A percentile compares a stretch with the other conserved stretches of the same genome.
phyloP scores from a whole-genome alignment of 2,329 filamentous ascomycete genomes.

The Eutypa lata region DNA sequence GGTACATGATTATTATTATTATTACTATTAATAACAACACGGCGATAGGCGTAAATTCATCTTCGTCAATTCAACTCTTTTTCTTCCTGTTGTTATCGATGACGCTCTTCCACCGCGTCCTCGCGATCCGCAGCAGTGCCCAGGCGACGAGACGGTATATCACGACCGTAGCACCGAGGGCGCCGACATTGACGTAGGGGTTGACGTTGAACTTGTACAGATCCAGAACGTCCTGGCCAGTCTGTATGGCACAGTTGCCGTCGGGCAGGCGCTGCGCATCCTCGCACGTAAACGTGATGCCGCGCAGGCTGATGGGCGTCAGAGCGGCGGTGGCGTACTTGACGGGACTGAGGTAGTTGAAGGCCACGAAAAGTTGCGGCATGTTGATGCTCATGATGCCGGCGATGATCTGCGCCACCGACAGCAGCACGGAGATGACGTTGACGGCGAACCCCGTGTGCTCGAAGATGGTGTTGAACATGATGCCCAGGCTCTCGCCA shows the following conservation, averaged over 20 bases:
- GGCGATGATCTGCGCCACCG: constrained; percentile 67
- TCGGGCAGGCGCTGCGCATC: constrained; percentile 55
- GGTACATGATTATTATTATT: too few relatives aligned
- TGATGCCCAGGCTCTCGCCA: constrained; percentile 73
- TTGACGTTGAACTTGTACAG: constrained; percentile 65
- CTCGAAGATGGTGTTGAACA: constrained; percentile 73
- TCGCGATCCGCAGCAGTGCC: constrained; percentile 50
- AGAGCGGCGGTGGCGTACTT: constrained; percentile 68
- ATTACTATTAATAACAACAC: too few relatives aligned
- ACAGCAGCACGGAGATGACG: constrained; percentile 66
- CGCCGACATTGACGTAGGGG: constrained; percentile 58
- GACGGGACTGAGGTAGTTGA: constrained; percentile 71
- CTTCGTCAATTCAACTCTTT: too few relatives aligned
- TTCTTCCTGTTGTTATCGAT: constrained; percentile 14
- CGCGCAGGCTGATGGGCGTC: constrained; percentile 61
- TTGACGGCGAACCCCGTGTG: constrained; percentile 78
- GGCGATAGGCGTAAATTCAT: too few relatives aligned
- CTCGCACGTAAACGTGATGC: constrained; percentile 62
- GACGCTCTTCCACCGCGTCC: constrained; percentile 47
- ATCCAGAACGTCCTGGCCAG: constrained; percentile 63
- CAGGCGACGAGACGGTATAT: constrained; percentile 65
- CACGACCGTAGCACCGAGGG: constrained; percentile 60
- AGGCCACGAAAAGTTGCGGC: constrained; percentile 60
- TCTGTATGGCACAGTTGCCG: constrained; percentile 62
- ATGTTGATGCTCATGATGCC: constrained; percentile 70